Evolutionary conservation across 495 filamentous ascomycete species (phyloP).

Genomic region (Penicillium paradoxum): DNA sequence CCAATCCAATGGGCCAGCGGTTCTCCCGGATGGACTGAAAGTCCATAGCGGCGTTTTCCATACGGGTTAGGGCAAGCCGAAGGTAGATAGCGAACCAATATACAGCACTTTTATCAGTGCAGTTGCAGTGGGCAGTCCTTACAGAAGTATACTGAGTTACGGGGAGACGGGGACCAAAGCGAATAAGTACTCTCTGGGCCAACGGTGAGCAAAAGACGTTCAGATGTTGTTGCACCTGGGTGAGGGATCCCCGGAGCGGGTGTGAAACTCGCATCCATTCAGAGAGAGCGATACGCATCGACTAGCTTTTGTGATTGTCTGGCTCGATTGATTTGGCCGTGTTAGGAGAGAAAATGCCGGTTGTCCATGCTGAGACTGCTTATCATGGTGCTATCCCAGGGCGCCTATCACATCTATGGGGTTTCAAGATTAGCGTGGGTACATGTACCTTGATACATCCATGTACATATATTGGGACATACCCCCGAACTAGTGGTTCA

Average conservation of each 20-base stretch:
- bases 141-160: not conserved
- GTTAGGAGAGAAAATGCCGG: conserved; percentile 26
- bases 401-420: not conserved
- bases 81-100: not conserved
- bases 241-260: conserved; percentile 16
- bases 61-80: conserved; percentile 8
- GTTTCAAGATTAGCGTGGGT: not conserved
- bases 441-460: not conserved
- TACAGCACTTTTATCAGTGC: not conserved
- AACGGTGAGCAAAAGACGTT: not conserved
- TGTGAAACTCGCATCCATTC: conserved; percentile 10
- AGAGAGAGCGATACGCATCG: conserved; percentile 9
- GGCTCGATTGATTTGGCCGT: conserved; percentile 21
- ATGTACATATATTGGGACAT: not conserved
- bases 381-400: not conserved
- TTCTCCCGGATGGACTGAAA: conserved; percentile 9
- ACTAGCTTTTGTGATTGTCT: conserved; percentile 17
- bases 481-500: too few species aligned
- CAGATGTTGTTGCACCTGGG: conserved; percentile 4
- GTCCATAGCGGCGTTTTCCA: conserved; percentile 12
- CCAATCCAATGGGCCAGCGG: conserved; percentile 22
- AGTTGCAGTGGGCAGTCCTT: not conserved
- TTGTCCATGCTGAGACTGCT: not conserved
- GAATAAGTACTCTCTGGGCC: conserved; percentile 10
- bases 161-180: not conserved